Evolutionary conservation across 768 basidiomycete species (phyloP).

Genomic region (Agrocybe chaxingu): DNA sequence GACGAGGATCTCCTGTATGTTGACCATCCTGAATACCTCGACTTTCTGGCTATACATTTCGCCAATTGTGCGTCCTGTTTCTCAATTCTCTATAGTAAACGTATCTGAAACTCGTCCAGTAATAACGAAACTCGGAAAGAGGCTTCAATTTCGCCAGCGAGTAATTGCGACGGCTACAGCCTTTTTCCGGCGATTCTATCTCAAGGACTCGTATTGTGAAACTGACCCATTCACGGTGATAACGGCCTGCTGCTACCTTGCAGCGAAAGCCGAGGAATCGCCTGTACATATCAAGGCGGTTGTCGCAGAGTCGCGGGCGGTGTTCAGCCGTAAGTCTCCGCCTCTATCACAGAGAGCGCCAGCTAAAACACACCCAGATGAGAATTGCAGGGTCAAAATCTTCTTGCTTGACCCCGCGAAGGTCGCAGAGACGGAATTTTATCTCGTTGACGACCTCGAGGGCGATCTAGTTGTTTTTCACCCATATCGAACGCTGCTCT

Average conservation of each 20-base stretch:
- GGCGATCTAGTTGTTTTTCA: slow-evolving; percentile 94
- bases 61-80: slow-evolving; percentile 59
- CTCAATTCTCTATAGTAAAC: neutral
- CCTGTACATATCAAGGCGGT: slow-evolving; percentile 94
- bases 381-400: slow-evolving; percentile 72
- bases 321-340: slow-evolving; percentile 64
- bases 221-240: slow-evolving; percentile 94
- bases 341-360: neutral
- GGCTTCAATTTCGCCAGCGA: slow-evolving; percentile 78
- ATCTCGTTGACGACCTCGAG: slow-evolving; percentile 93
- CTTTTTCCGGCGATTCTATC: slow-evolving; percentile 95
- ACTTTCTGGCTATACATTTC: slow-evolving; percentile 85
- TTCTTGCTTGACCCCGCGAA: slow-evolving; percentile 88
- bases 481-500: slow-evolving; percentile 86
- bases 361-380: slow-evolving; percentile 31
- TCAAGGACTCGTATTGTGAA: slow-evolving; percentile 93
- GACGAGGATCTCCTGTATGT: slow-evolving; percentile 76
- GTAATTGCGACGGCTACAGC: slow-evolving; percentile 93
- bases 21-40: slow-evolving; percentile 71
- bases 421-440: slow-evolving; percentile 99
- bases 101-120: slow-evolving; percentile 37
- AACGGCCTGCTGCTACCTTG: slow-evolving; percentile 92
- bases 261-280: slow-evolving; percentile 95
- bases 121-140: slow-evolving; percentile 85
- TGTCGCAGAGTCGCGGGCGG: slow-evolving; percentile 72